Conservation (phyloP, 2,329 filamentous ascomycete species). For the Aureobasidium sp. region DNA sequence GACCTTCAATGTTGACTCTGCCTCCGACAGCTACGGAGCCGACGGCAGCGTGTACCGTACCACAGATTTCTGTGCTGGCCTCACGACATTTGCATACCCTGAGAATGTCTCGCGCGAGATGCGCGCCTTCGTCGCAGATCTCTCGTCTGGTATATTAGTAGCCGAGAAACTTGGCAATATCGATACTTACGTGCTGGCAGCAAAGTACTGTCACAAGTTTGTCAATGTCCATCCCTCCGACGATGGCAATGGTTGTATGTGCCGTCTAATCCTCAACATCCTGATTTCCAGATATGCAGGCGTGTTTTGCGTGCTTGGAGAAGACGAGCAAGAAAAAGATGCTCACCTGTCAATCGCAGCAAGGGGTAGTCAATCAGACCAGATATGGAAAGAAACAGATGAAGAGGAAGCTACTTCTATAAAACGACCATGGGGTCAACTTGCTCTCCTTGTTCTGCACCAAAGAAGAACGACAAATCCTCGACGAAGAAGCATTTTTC, state of each 20-base stretch:
- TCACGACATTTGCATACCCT: not conserved
- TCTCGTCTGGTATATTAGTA: not conserved
- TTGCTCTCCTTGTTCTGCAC: not conserved
- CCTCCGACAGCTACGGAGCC: not conserved
- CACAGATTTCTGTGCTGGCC: not conserved
- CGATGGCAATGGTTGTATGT: not conserved
- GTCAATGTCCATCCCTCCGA: conserved; percentile 7
- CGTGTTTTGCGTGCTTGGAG: not conserved
- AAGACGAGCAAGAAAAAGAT: not conserved
- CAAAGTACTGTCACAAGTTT: not conserved
- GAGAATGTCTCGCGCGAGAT: not conserved
- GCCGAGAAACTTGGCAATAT: not conserved
- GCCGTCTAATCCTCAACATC: not conserved
- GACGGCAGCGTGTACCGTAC: not conserved
- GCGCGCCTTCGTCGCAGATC: not conserved
- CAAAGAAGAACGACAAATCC: not conserved
- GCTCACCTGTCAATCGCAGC: not conserved
- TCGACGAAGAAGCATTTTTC: no score
- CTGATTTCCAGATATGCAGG: not conserved
- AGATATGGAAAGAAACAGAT: not conserved
- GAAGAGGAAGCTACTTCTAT: not conserved
- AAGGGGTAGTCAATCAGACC: not conserved
- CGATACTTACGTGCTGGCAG: not conserved
- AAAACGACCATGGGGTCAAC: not conserved
- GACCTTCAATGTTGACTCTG: not conserved